Evolutionary conservation across 106 monocot genomes (phyloP), one percentile per base, ranked within the genome.

Genomic region (Acorus gramineus): DNA sequence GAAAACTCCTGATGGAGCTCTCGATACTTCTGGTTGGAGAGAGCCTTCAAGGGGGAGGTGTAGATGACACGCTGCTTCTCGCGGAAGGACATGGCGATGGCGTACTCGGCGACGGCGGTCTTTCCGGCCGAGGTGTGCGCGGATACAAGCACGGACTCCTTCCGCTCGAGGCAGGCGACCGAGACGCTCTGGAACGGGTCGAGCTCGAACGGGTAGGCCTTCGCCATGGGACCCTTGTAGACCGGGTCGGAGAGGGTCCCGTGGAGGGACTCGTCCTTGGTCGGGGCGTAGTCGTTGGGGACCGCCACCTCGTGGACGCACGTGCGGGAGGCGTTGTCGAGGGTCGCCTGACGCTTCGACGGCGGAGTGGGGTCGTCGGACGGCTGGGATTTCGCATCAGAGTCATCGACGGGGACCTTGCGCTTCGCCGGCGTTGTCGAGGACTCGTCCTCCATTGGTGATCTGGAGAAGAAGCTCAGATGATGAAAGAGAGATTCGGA

Each of bases 51-150:
- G 47, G 98, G 92, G 6, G 98, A 98, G 8, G 98, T 98, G 69
- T 98, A 98, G 45, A 98, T 91, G 42, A 98, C 98, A 50, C 91
- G 69, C 65, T 98, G 98, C 73, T 92, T 92, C 52, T 98, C 91
- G 47, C 88, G 67, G 55, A 98, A 98, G 12, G 98, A 85, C 92
- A 98, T 85, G 12, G 98, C 98, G 7, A 98, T 89, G 42, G 98
- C 98, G 65, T 98, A 98, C 74, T 92, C 92, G 11, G 98, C 98
- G 8, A 98, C 80, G 11, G 81, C 98, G 50, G 98, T 98, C 73
- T 98, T 98, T 14, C 98, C 98, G 10, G 98, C 87, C 3, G 98
- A 98, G 51, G 98, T 98, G 69, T 98, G 98, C 8, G 98, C 98
- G 4, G 98, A 98, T 4, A 98, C 98, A 49, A 98, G 64, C 54